A percentile compares a stretch with the other conserved stretches of the same genome.
phyloP scores from a whole-genome alignment of 2,329 filamentous ascomycete genomes.

The Trichoderma afroharzianum region DNA sequence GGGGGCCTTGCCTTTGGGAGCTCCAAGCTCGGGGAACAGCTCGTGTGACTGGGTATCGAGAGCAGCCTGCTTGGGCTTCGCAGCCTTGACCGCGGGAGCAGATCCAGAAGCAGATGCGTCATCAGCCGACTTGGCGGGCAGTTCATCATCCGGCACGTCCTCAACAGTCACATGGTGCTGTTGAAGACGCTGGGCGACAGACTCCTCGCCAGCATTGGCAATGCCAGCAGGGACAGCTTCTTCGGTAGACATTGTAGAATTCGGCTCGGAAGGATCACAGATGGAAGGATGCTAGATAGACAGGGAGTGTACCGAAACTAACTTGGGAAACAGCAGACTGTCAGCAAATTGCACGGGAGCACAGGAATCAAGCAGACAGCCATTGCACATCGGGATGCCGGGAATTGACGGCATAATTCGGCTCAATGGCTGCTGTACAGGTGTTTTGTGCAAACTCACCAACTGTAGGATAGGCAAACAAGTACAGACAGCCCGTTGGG shows the following conservation, averaged over 20 bases:
- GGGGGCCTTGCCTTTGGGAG: conserved; percentile 62
- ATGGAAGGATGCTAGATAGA: not conserved
- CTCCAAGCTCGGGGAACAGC: conserved; percentile 87
- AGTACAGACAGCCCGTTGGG: not conserved
- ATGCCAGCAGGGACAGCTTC: conserved; percentile 30
- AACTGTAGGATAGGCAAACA: not conserved
- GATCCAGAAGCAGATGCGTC: conserved; percentile 46
- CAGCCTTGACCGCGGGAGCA: conserved; percentile 53
- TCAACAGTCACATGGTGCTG: conserved; percentile 70
- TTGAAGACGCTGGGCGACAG: conserved; percentile 59
- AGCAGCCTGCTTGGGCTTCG: conserved; percentile 61
- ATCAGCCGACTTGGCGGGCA: conserved; percentile 52
- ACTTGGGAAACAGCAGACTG: not conserved
- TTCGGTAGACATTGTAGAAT: conserved; percentile 41
- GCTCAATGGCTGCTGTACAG: not conserved
- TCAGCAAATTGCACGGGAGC: not conserved
- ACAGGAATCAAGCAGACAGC: not conserved
- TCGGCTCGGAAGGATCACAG: not conserved
- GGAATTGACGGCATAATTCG: not conserved
- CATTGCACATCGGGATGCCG: not conserved
- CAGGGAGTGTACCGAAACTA: not conserved
- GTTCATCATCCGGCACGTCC: conserved; percentile 77
- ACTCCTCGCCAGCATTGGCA: conserved; percentile 41
- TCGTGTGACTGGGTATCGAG: conserved; percentile 87
- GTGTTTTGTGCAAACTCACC: not conserved